Conservation (phyloP, 2,329 filamentous ascomycete genomes). For the Fusarium euwallaceae region DNA sequence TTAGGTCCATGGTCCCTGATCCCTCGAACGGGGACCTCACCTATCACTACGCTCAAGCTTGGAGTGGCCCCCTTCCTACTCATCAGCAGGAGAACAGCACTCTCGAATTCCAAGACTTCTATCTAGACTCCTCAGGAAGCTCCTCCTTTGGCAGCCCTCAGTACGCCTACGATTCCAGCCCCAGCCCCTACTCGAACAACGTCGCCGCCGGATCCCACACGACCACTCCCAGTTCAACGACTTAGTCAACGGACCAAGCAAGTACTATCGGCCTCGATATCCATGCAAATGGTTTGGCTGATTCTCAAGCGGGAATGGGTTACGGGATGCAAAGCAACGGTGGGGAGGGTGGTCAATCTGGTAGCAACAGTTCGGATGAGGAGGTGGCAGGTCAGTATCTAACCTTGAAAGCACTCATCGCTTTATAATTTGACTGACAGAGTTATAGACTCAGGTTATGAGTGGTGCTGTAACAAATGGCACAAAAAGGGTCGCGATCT, state of each 20-base stretch:
- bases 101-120: not conserved
- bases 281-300: constrained; percentile 15
- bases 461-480: not conserved
- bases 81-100: not conserved
- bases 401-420: accelerated
- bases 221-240: constrained; percentile 25
- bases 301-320: constrained; percentile 26
- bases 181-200: not conserved
- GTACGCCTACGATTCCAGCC: not conserved
- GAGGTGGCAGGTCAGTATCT: not conserved
- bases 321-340: not conserved
- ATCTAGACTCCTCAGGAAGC: not conserved
- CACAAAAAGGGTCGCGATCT: constrained; percentile 1
- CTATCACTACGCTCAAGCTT: not conserved
- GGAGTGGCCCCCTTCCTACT: not conserved
- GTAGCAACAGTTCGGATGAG: not conserved
- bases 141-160: too few relatives aligned
- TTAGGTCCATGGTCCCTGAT: not conserved
- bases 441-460: accelerated
- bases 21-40: not conserved
- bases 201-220: not conserved
- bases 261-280: constrained; percentile 19
- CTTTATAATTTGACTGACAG: not conserved
- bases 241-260: constrained; percentile 29
- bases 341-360: not conserved